Conservation (phyloP, 164 flowering plant species). For the Vitis riparia region DNA sequence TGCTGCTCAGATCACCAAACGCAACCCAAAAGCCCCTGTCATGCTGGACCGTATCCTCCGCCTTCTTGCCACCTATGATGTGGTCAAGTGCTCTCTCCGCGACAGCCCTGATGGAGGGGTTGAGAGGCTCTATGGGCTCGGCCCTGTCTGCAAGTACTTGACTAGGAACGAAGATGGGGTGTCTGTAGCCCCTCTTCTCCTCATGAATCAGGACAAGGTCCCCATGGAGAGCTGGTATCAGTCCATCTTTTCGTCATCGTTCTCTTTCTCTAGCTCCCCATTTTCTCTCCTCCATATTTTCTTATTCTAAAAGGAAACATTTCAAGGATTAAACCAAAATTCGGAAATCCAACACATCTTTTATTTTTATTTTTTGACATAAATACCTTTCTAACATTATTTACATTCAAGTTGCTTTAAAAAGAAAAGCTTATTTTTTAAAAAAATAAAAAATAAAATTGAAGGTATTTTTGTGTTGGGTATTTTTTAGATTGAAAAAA, state of each 20-base stretch:
- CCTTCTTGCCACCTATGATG: conserved; percentile 59
- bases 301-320: too few relatives aligned
- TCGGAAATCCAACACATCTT: too few relatives aligned
- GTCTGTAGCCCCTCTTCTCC: conserved; percentile 55
- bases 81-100: conserved; percentile 48
- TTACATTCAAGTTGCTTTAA: too few relatives aligned
- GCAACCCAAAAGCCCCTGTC: conserved; percentile 58
- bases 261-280: background rate
- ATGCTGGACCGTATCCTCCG: conserved; percentile 83
- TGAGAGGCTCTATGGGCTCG: conserved; percentile 71
- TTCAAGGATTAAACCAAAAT: background rate
- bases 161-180: conserved; percentile 72
- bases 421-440: too few relatives aligned
- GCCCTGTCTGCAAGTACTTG: conserved; percentile 73
- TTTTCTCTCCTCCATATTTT: too few relatives aligned
- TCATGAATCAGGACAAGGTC: conserved; percentile 86
- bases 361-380: too few relatives aligned
- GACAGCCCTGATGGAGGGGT: conserved; percentile 41
- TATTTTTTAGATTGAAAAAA: too few relatives aligned
- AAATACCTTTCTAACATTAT: too few relatives aligned
- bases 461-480: too few relatives aligned
- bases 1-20: conserved; percentile 50
- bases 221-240: conserved; percentile 91
- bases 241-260: background rate
- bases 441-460: too few relatives aligned